Percentiles rank a stretch among this genome's conserved stretches.
Conservation (phyloP, 2,329 filamentous ascomycete species). For the Ilyonectria mors-panacis region DNA sequence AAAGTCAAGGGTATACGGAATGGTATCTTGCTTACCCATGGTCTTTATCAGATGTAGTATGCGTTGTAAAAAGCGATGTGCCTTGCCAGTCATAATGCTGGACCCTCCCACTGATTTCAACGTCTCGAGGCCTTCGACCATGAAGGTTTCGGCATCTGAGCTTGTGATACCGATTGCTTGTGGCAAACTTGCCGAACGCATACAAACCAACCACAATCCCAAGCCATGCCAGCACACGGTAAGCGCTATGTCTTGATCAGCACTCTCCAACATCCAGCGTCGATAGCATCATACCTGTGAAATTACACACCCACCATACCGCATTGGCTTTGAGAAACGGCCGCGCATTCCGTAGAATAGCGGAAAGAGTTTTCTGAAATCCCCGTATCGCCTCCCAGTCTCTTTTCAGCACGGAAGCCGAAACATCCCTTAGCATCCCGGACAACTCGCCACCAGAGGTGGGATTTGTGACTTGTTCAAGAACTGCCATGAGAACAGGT, state of each 20-base stretch:
- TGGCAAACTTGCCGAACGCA: constrained; percentile 21
- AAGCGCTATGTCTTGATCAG: constrained; percentile 35
- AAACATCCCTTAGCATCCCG: constrained; percentile 33
- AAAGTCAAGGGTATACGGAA: no score
- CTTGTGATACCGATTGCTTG: constrained; percentile 22
- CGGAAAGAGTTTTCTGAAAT: constrained; percentile 38
- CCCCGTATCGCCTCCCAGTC: constrained; percentile 39
- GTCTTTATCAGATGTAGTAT: constrained; percentile 36
- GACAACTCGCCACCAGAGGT: constrained; percentile 12
- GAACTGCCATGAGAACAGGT: constrained; percentile 33
- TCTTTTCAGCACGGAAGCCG: constrained; percentile 39
- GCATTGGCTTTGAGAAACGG: constrained; percentile 46
- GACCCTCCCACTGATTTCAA: constrained; percentile 37
- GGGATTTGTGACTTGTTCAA: constrained; percentile 33
- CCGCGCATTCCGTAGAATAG: constrained; percentile 35
- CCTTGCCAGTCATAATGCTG: constrained; percentile 44
- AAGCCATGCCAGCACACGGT: constrained; percentile 49
- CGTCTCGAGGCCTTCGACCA: constrained; percentile 33
- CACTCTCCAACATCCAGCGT: neutral
- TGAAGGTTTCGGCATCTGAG: constrained; percentile 32
- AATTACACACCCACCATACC: constrained; percentile 53
- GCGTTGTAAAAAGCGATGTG: constrained; percentile 40
- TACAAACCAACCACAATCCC: constrained; percentile 45
- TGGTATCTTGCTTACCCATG: constrained; percentile 19
- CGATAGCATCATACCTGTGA: constrained; percentile 44